Percentiles rank a stretch among this genome's conserved stretches.
These are phyloP conservation scores for Smittium culicis DNA, from an alignment of 371 early-diverging fungal genomes.

Conservation along the genomic window DNA sequence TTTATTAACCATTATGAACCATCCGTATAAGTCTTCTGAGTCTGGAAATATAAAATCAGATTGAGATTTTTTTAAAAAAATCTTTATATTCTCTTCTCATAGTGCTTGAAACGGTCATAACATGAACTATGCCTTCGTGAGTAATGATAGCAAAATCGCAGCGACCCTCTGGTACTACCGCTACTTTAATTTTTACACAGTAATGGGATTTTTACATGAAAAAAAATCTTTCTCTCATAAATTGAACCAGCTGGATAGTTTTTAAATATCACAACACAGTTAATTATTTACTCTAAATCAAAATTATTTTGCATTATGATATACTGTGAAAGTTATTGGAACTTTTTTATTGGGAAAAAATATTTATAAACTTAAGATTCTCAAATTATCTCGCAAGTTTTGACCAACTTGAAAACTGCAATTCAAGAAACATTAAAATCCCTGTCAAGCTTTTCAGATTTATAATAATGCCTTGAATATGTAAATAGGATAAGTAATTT, in stretches of 20 bases:
- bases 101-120: background rate
- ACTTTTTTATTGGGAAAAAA: background rate
- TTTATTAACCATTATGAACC: background rate
- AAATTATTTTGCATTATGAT: background rate
- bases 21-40: background rate
- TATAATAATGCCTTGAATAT: background rate
- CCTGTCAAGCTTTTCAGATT: background rate
- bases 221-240: background rate
- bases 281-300: background rate
- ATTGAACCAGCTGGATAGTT: background rate
- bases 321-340: background rate
- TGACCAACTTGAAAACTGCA: background rate
- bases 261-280: background rate
- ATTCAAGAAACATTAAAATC: background rate
- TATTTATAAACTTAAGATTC: background rate
- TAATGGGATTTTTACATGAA: background rate
- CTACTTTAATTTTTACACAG: background rate
- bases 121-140: background rate
- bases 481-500: background rate
- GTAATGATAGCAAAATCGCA: background rate
- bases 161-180: background rate
- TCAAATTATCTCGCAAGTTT: background rate
- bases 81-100: background rate
- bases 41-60: background rate
- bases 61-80: background rate